Evolutionary conservation across 345 rosid genomes (phyloP), one percentile per base, ranked within the genome.

Genomic region (Combretum micranthum): DNA sequence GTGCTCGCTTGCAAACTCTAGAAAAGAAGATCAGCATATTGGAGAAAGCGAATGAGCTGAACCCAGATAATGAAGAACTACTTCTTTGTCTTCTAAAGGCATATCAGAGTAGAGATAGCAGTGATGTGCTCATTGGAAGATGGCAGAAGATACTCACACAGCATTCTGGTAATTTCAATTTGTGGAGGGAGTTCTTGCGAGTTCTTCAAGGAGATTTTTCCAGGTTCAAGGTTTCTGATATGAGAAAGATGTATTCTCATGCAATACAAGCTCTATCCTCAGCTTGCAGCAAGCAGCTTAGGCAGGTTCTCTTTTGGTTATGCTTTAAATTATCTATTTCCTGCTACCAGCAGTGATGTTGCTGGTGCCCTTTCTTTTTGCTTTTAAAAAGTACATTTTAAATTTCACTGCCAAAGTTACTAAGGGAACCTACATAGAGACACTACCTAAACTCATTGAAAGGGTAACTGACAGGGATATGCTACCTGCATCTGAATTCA

Each of bases 11-110:
- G 67, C 97, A 87, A 75, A 87, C 79, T 18, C 77, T 93, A 56
- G 97, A 89, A 79, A 93, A 93, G 84, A 89, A 93, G 82, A 82
- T 93, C 57, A 76, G 97, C 73, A 82, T 93, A 66, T 77, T 93
- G 53, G 96, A 93, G 77, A 93, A 89, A 73, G 99, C 96, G 21
- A 70, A 72, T 51, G 91, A 87, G 73, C 80, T 93, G 57, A 93
- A 93, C 69, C 90, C 97, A 4, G 90, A 89, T 51, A 87, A 85
- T 26, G 96, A 93, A 72, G 91, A 82, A 32, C 61, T 93, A 53
- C 65, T 86, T 72, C 76, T 93, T 77, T 68, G 62, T 63, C 96
- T 93, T 66, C 75, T 93, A 75, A 86, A 83, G 76, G 83, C 96
- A 13, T 88, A 85, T 77, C 88, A 83, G 75, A 69, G 69, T 50